Percentiles rank a stretch among this genome's conserved stretches.
Conservation (phyloP, 208 protist genomes). For the Trypanosoma grayi region DNA sequence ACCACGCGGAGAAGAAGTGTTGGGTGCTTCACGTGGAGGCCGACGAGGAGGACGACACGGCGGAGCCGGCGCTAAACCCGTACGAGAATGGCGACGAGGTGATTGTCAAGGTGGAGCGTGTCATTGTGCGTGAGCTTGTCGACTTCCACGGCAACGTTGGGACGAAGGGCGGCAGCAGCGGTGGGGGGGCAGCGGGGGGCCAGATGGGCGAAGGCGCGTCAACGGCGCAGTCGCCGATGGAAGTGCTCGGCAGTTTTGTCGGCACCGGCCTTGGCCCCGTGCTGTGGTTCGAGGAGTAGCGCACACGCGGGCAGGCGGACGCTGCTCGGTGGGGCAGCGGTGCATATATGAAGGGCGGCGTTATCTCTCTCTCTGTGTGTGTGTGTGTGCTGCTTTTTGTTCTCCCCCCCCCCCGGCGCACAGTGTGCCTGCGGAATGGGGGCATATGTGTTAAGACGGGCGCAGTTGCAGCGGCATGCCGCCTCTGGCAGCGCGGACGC, state of each 20-base stretch:
- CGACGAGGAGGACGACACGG: conserved; percentile 13
- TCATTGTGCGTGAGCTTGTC: conserved; percentile 34
- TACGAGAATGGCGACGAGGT: conserved; percentile 71
- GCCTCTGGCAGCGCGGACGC: too few relatives aligned
- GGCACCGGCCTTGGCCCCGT: conserved; percentile 72
- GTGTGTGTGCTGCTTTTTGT: not conserved
- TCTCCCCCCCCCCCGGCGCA: too few relatives aligned
- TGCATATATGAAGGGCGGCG: not conserved
- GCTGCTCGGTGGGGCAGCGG: not conserved
- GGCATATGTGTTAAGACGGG: too few relatives aligned
- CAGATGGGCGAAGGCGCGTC: not conserved
- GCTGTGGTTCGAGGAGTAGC: conserved; percentile 57
- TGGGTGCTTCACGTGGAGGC: conserved; percentile 80
- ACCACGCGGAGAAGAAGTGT: conserved; percentile 29
- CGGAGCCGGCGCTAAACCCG: conserved; percentile 35
- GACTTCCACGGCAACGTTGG: conserved; percentile 19
- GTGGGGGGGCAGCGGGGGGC: not conserved
- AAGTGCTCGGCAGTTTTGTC: conserved; percentile 61
- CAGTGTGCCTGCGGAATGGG: too few relatives aligned
- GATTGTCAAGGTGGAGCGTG: conserved; percentile 51
- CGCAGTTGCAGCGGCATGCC: too few relatives aligned
- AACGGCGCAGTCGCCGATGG: conserved; percentile 39
- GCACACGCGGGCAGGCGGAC: too few relatives aligned
- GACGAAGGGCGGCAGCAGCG: not conserved
- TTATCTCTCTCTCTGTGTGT: not conserved